Percentiles rank a stretch among this genome's conserved stretches.
These are phyloP conservation scores for Vanderwaltozyma polyspora DNA, from an alignment of 805 yeast genomes.

Conservation along the genomic window DNA sequence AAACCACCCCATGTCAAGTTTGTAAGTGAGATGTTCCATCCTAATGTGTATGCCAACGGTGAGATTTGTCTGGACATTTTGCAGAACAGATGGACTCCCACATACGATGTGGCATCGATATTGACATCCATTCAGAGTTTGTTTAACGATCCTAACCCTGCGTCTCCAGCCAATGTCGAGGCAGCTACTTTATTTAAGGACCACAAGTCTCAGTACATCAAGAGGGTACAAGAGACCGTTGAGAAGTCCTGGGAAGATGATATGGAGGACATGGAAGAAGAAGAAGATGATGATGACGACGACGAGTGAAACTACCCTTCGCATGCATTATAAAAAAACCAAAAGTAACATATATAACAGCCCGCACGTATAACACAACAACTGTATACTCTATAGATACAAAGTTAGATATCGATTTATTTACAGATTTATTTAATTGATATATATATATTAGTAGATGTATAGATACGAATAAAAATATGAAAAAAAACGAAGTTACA, in stretches of 20 bases:
- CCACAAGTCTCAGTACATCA: slow-evolving; percentile 84
- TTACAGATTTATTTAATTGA: no score
- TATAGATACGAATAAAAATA: no score
- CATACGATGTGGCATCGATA: slow-evolving; percentile 93
- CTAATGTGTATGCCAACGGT: slow-evolving; percentile 91
- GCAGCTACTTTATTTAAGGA: slow-evolving; percentile 94
- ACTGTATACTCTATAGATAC: background rate
- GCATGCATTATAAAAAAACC: background rate
- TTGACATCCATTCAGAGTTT: slow-evolving; percentile 86
- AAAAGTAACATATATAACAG: no score
- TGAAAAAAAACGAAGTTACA: no score
- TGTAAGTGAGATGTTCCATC: slow-evolving; percentile 92
- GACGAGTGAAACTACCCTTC: slow-evolving; percentile 8
- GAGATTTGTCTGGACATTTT: slow-evolving; percentile 91
- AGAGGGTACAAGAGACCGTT: slow-evolving; percentile 88
- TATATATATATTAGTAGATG: no score
- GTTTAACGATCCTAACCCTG: slow-evolving; percentile 90
- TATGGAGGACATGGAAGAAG: slow-evolving; percentile 33
- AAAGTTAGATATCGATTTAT: no score
- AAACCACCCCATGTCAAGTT: slow-evolving; percentile 93
- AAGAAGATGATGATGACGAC: slow-evolving; percentile 27
- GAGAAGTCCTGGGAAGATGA: slow-evolving; percentile 90
- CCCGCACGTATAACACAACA: no score
- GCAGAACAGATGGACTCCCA: slow-evolving; percentile 97
- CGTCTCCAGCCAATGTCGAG: slow-evolving; percentile 95